These are phyloP conservation scores for Fusarium sp. DNA, from an alignment of 2,329 filamentous ascomycete genomes.

Conservation along the genomic window DNA sequence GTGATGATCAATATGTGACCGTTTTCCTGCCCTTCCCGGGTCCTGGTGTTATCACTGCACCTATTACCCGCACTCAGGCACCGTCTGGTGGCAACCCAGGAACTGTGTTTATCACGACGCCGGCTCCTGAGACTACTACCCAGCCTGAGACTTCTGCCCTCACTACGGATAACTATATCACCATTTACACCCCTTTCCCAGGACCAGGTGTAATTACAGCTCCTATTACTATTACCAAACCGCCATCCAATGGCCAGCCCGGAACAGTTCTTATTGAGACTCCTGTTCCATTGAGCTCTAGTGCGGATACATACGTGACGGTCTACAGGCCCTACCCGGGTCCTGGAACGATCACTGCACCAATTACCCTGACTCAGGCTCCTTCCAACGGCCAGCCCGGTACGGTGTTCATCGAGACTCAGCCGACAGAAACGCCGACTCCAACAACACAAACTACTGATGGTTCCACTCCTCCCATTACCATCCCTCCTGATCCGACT, in stretches of 20 bases:
- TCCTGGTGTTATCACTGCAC: constrained; percentile 20
- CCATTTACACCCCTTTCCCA: constrained; percentile 27
- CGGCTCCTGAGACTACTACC: neutral
- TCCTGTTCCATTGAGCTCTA: constrained; percentile 17
- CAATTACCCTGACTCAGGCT: constrained; percentile 26
- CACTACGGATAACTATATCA: constrained; percentile 21
- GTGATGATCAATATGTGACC: constrained; percentile 2
- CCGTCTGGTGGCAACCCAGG: constrained; percentile 13
- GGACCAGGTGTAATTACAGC: constrained; percentile 16
- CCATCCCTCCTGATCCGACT: constrained; percentile 19
- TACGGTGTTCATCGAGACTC: constrained; percentile 29
- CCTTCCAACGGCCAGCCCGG: constrained; percentile 29
- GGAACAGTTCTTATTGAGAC: constrained; percentile 30
- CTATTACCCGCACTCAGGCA: constrained; percentile 20
- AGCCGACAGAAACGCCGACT: neutral
- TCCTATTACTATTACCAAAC: constrained; percentile 26
- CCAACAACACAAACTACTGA: neutral
- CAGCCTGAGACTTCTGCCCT: neutral
- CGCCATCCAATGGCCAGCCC: constrained; percentile 17
- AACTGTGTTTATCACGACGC: constrained; percentile 29
- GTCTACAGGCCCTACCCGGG: constrained; percentile 30
- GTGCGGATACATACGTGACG: constrained; percentile 22
- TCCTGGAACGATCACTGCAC: constrained; percentile 23
- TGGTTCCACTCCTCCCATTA: neutral
- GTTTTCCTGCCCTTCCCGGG: constrained; percentile 20